These are phyloP conservation scores for Sarocladiaceae sp. DNA, from an alignment of 2,329 filamentous ascomycete species.

Conservation along the genomic window DNA sequence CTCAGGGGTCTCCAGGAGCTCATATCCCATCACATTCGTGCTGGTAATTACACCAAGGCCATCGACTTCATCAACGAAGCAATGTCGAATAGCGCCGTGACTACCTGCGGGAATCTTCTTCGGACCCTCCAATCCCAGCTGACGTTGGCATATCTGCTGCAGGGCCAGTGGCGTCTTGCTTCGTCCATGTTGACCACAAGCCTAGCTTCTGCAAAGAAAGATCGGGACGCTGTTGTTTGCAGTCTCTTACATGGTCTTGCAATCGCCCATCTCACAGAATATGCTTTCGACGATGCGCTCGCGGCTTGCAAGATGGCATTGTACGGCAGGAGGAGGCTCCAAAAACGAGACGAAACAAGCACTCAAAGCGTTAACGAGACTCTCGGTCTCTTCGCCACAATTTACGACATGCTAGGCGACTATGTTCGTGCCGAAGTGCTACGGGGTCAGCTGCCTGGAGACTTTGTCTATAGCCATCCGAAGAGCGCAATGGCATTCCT, in stretches of 20 bases:
- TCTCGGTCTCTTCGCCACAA: conserved; percentile 18
- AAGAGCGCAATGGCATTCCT: conserved; percentile 1
- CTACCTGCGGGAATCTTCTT: background rate
- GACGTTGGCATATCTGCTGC: conserved; percentile 19
- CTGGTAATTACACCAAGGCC: conserved; percentile 17
- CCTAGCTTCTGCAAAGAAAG: conserved; percentile 13
- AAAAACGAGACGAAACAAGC: conserved; percentile 12
- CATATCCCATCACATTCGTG: conserved; percentile 19
- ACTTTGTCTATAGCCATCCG: conserved; percentile 3
- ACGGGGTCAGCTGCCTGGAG: conserved; percentile 13
- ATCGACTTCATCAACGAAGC: conserved; percentile 19
- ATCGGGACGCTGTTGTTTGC: conserved; percentile 14
- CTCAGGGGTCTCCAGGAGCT: conserved; percentile 19
- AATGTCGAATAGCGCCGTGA: conserved; percentile 8
- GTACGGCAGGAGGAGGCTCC: conserved; percentile 18
- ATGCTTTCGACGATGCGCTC: conserved; percentile 19
- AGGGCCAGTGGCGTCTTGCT: conserved; percentile 17
- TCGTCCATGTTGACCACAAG: conserved; percentile 14
- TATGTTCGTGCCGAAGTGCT: conserved; percentile 19
- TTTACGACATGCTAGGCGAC: conserved; percentile 19
- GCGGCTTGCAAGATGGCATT: conserved; percentile 17
- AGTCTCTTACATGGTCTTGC: conserved; percentile 20
- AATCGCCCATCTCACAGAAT: conserved; percentile 17
- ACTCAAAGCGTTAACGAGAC: conserved; percentile 15
- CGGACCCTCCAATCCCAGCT: conserved; percentile 18